Percentiles rank a stretch among this genome's conserved stretches.
These are phyloP conservation scores for Ophiostoma angusticollis DNA, from an alignment of 2,329 filamentous ascomycete genomes.

Conservation along the genomic window DNA sequence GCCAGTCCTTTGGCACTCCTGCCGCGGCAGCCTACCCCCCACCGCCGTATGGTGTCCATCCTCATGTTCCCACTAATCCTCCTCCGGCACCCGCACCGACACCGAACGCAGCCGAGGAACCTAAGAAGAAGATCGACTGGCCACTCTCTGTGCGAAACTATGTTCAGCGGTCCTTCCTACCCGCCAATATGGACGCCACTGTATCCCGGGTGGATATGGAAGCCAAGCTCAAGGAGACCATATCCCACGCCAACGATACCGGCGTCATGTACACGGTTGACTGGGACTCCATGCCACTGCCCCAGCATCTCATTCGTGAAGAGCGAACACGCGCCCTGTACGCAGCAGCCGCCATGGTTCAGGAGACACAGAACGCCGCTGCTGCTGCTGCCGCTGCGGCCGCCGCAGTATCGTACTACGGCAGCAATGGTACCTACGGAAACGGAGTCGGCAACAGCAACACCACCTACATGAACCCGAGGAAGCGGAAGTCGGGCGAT, in stretches of 20 bases:
- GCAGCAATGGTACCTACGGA: neutral
- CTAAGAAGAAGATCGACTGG: slow-evolving; percentile 57
- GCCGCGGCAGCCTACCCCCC: slow-evolving; percentile 18
- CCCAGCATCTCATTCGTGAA: slow-evolving; percentile 67
- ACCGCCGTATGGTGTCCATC: slow-evolving; percentile 15
- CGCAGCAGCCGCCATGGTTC: slow-evolving; percentile 6
- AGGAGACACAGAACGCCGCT: slow-evolving; percentile 2
- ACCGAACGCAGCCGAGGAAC: neutral
- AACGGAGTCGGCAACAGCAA: slow-evolving; percentile 6
- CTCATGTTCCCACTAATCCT: slow-evolving; percentile 15
- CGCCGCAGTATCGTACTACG: neutral
- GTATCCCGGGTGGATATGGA: slow-evolving; percentile 63
- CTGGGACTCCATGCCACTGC: slow-evolving; percentile 74
- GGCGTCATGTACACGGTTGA: slow-evolving; percentile 60
- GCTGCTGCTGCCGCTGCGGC: slow-evolving; percentile 7
- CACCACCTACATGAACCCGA: slow-evolving; percentile 27
- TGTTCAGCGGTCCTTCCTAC: slow-evolving; percentile 78
- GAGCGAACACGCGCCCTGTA: slow-evolving; percentile 37
- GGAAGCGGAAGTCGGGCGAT: slow-evolving; percentile 75
- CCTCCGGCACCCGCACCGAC: slow-evolving; percentile 14
- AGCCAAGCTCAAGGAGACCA: slow-evolving; percentile 70
- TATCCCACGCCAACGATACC: slow-evolving; percentile 66
- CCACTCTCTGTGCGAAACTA: slow-evolving; percentile 72
- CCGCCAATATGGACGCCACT: slow-evolving; percentile 51
- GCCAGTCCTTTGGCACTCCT: slow-evolving; percentile 22